Percentiles rank a stretch among this genome's conserved stretches.
phyloP scores from a whole-genome alignment of 805 yeast species.

The Yamadazyma sp. region DNA sequence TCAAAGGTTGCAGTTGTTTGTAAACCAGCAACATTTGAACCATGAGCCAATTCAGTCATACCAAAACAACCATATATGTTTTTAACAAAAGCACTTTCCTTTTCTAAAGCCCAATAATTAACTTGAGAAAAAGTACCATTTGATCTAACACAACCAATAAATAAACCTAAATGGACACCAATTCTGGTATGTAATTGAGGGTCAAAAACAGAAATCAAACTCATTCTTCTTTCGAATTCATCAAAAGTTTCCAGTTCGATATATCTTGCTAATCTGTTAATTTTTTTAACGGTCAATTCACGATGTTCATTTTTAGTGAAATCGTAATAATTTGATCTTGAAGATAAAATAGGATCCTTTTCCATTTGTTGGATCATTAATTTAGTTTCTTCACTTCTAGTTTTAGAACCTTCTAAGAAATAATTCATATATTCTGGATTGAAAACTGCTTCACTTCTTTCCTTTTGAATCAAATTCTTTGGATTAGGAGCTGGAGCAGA shows the following conservation, averaged over 20 bases:
- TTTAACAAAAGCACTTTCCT: constrained; percentile 58
- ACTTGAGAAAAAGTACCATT: constrained; percentile 85
- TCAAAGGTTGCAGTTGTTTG: constrained; percentile 52
- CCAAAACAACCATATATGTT: constrained; percentile 65
- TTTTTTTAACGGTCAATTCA: constrained; percentile 56
- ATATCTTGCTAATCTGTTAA: constrained; percentile 58
- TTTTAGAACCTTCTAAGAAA: constrained; percentile 39
- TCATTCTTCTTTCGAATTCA: constrained; percentile 58
- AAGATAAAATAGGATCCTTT: constrained; percentile 62
- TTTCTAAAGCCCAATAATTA: constrained; percentile 74
- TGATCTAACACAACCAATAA: constrained; percentile 77
- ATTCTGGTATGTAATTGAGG: constrained; percentile 82
- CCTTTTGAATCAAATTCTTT: constrained; percentile 26
- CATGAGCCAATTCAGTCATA: constrained; percentile 64
- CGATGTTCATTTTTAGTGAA: constrained; percentile 54
- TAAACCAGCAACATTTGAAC: constrained; percentile 57
- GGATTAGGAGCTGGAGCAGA: constrained; percentile 30
- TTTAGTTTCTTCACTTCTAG: constrained; percentile 45
- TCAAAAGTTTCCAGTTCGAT: constrained; percentile 50
- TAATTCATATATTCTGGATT: constrained; percentile 38
- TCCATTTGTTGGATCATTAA: constrained; percentile 55
- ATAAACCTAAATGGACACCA: constrained; percentile 87
- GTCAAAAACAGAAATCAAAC: constrained; percentile 63
- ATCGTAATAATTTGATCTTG: constrained; percentile 56
- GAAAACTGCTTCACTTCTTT: constrained; percentile 30